Evolutionary conservation across 768 basidiomycete species (phyloP).

Genomic region (Ephemerocybe angulata): DNA sequence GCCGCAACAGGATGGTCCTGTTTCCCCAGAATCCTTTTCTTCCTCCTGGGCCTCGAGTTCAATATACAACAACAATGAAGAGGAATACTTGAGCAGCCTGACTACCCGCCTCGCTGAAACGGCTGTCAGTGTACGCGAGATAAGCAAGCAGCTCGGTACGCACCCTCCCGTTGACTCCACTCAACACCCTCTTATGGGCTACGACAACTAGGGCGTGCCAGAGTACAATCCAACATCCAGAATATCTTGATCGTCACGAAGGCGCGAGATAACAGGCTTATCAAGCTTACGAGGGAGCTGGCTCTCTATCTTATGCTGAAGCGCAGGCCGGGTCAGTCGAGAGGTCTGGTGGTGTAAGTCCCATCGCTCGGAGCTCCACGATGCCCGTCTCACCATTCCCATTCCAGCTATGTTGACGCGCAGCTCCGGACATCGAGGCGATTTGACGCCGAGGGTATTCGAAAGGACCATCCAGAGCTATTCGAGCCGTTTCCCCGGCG

Average conservation of each 20-base stretch:
- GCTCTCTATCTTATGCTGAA: conserved; percentile 95
- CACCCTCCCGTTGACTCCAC: conserved; percentile 15
- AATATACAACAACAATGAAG: conserved; percentile 47
- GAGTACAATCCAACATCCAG: conserved; percentile 89
- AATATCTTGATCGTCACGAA: conserved; percentile 95
- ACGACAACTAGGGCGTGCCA: conserved; percentile 88
- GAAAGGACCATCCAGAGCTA: conserved; percentile 81
- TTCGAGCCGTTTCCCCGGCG: conserved; percentile 77
- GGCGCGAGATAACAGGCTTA: conserved; percentile 93
- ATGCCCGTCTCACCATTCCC: conserved; percentile 8
- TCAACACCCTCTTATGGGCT: conserved; percentile 4
- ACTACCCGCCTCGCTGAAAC: conserved; percentile 95
- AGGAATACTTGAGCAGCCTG: conserved; percentile 70
- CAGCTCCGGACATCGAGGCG: conserved; percentile 86
- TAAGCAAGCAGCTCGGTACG: conserved; percentile 97
- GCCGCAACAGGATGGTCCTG: neutral
- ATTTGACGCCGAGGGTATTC: conserved; percentile 90
- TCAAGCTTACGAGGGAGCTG: conserved; percentile 89
- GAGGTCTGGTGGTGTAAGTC: conserved; percentile 85
- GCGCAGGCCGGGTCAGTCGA: conserved; percentile 52
- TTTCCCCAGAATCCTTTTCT: conserved; percentile 10
- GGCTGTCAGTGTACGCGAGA: conserved; percentile 93
- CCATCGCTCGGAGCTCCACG: neutral
- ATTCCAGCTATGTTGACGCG: conserved; percentile 82
- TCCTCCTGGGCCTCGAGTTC: conserved; percentile 17